Conservation (phyloP, 2,329 filamentous ascomycete species). For the Cladosporium cucumerinum region DNA sequence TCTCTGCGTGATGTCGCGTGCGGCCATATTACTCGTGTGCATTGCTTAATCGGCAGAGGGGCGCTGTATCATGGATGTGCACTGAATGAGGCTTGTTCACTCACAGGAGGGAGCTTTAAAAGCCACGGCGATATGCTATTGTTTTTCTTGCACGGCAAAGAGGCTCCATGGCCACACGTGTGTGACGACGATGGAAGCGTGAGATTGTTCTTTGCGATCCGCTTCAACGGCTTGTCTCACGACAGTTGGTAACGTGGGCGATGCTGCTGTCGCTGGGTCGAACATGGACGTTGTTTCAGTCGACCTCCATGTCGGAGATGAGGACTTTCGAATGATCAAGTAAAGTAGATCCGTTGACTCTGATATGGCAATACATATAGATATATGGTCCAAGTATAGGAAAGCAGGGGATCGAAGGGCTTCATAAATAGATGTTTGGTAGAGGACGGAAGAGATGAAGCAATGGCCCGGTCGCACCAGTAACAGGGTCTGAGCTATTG, state of each 20-base stretch:
- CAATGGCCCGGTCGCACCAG: not conserved
- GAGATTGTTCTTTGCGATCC: conserved; percentile 2
- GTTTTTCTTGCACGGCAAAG: not conserved
- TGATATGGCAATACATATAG: not conserved
- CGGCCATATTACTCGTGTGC: not conserved
- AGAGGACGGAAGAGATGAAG: not conserved
- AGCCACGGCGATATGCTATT: not conserved
- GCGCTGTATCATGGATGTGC: not conserved
- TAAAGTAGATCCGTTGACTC: not conserved
- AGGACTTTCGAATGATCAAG: not conserved
- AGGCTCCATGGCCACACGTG: not conserved
- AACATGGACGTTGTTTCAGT: not conserved
- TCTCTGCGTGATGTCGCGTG: not conserved
- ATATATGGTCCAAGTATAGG: not conserved
- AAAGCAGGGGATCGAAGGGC: not conserved
- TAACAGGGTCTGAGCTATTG: conserved; percentile 1
- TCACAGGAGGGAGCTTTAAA: not conserved
- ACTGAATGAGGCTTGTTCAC: not conserved
- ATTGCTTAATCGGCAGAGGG: not conserved
- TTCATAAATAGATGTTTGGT: not conserved
- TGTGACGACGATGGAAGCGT: conserved; percentile 1
- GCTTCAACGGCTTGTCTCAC: not conserved
- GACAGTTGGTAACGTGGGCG: conserved; percentile 4
- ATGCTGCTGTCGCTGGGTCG: not conserved
- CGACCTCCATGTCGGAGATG: not conserved